Base-by-base conservation (phyloP, 2,329 filamentous ascomycete genomes). In the Fusarium pilosicola region DNA sequence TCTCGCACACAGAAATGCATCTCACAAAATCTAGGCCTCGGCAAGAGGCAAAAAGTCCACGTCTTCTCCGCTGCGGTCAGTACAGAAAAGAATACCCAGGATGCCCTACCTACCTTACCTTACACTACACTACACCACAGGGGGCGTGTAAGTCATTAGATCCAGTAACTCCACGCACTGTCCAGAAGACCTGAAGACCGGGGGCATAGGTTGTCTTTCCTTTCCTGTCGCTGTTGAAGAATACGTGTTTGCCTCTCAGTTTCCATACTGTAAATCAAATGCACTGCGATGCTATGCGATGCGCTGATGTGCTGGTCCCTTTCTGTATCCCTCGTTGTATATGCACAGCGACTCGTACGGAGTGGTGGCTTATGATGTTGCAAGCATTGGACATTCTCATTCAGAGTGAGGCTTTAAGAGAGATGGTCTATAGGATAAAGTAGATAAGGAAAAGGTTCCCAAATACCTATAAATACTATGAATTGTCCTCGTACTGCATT, bases 191-290 rank as follows among this genome's bases (percentile, higher is more conserved):
- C 54, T 62, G 22, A 41, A 67, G 42, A 36, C 18, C 17, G 24
- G 17, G 49, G 39, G 18, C 32, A 34, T 34, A 34, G 26, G 28
- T 46, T 57, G 56, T 57, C 51, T 51, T 68, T 44, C 54, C 57
- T 42, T 66, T 54, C 38, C 48, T 28, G 22, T n/a, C 32, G 42
- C 34, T 42, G 17, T 42, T 38, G 36, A 54, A 44, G 49, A 58
- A 70, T 74, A 77, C 75, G 74, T 77, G 73, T 74, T 74, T 71
- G 48, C 48, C 61, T 63, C 65, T 39, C 24, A n/a, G 24, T 44
- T 24, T 44, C 32, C 41, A 10, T 20, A 52, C n/a, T 46, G 30
- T 26, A 36, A 36, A 52, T 17, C 38, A 48, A n/a, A 58, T 59
- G 44, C 30, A 39, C 38, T 59, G 44, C 34, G 15, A 41, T 60